Base-by-base conservation (phyloP, 331 rosid genomes). In the Malus hybrid region DNA sequence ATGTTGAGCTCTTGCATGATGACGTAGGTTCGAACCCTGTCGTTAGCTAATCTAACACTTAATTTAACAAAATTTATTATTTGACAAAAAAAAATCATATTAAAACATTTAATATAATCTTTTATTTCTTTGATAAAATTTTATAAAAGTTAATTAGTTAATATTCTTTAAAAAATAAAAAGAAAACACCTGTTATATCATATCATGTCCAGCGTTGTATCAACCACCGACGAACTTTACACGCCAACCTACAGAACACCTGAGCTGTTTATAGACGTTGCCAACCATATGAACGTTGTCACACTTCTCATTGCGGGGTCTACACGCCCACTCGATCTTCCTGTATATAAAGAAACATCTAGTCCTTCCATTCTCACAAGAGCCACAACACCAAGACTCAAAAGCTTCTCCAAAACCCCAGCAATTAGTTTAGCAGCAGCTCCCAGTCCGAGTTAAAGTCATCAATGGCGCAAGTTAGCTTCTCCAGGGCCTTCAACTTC, bases 401-500 rank as follows among this genome's bases (percentile, higher is more conserved):
- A 50, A 50, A 50, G 6, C 46, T 39, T 39, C 46, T 39, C 16
- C 16, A 50, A 50, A 50, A 50, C 56, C 1, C 7, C n/a, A 50
- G 5, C 55, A 10, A 10, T 14, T 13, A 48, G 44, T 36, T 36
- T 48, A 48, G 55, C 18, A 48, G 55, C 18, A 36, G 44, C 44
- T 36, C 44, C 44, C 44, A 36, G 11, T 36, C 55, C 55, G 18
- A 50, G 56, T 0, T 39, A 2, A 50, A 50, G 56, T 50, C n/a
- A 50, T 1, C 56, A 50, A 55, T 19, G 61, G 27, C 27, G 56
- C 56, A 50, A 50, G n/a, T 55, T 55, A 55, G 61, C 61, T 46
- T 22, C 27, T 22, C 68, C 66, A 71, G 48, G 60, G 67, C 67
- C 28, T 71, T 81, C 42, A 59, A 72, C 67, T 59, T 62, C 48